These are phyloP conservation scores for Phyllosticta capitalensis DNA, from an alignment of 2,329 filamentous ascomycete genomes.

Conservation along the genomic window DNA sequence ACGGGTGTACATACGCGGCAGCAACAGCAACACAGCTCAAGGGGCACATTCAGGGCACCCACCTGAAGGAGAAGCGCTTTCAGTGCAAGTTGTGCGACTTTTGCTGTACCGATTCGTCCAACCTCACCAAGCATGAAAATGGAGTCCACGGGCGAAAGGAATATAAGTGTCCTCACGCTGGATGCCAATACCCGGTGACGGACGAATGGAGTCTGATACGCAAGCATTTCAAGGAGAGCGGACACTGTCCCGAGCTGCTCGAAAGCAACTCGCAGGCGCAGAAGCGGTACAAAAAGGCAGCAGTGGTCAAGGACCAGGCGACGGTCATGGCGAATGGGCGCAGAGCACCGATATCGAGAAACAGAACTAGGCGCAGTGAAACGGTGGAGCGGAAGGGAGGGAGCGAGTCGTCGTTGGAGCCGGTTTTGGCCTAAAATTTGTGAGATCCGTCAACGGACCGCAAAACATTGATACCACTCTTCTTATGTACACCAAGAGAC, in stretches of 20 bases:
- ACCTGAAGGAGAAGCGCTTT: conserved; percentile 27
- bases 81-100: conserved; percentile 31
- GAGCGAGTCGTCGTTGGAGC: conserved; percentile 1
- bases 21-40: conserved; percentile 28
- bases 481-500: not conserved
- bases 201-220: conserved; percentile 32
- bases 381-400: conserved; percentile 1
- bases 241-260: conserved; percentile 26
- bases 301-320: conserved; percentile 7
- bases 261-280: conserved; percentile 25
- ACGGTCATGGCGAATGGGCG: conserved; percentile 10
- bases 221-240: conserved; percentile 27
- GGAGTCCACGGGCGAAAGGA: conserved; percentile 7
- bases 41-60: conserved; percentile 27
- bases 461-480: not conserved
- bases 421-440: not conserved
- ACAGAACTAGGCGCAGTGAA: conserved; percentile 8
- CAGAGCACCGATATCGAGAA: conserved; percentile 7
- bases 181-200: conserved; percentile 29
- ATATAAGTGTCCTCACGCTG: conserved; percentile 26
- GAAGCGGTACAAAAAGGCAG: conserved; percentile 19
- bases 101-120: conserved; percentile 27
- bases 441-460: not conserved
- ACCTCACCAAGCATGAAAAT: conserved; percentile 28
- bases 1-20: conserved; percentile 25